phyloP scores from a whole-genome alignment of 306 rosid genomes.

The Albizia julibrissin region DNA sequence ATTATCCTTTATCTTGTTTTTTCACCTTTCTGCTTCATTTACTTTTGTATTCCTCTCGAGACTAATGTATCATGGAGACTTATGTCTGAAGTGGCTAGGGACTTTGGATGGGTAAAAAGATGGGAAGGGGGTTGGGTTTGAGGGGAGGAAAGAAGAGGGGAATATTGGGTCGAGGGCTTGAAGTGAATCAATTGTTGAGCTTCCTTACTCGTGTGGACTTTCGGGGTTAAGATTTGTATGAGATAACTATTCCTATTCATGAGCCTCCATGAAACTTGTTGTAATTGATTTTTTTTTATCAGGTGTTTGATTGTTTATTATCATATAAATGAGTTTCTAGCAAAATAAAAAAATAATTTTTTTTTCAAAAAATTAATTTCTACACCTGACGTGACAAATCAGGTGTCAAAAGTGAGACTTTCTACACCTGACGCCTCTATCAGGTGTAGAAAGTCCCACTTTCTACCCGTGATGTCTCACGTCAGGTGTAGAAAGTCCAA shows the following conservation, averaged over 20 bases:
- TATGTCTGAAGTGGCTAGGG: background rate
- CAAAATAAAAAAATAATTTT: too few species aligned
- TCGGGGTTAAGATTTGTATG: conserved; percentile 20
- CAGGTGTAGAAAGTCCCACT: too few species aligned
- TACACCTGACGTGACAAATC: too few species aligned
- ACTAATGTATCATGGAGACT: background rate
- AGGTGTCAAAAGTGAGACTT: too few species aligned
- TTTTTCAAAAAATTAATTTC: too few species aligned
- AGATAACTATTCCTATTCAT: background rate
- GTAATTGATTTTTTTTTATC: too few species aligned
- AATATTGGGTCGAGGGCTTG: background rate
- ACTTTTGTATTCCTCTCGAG: conserved; percentile 10
- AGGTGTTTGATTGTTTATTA: too few species aligned
- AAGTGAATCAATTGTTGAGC: background rate
- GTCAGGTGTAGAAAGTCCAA: too few species aligned
- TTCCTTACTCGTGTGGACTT: background rate
- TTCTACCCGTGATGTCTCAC: too few species aligned
- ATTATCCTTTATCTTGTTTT: conserved; percentile 14
- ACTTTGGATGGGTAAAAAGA: conserved; percentile 11
- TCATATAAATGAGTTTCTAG: too few species aligned
- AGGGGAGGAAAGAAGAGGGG: background rate
- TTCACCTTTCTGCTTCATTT: conserved; percentile 11
- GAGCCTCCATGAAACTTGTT: background rate
- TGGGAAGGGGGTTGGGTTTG: conserved; percentile 22
- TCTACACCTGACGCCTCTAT: too few species aligned